Evolutionary conservation across 306 rosid species (phyloP), one percentile per base, ranked within the genome.

Genomic region (Castanea sativa): DNA sequence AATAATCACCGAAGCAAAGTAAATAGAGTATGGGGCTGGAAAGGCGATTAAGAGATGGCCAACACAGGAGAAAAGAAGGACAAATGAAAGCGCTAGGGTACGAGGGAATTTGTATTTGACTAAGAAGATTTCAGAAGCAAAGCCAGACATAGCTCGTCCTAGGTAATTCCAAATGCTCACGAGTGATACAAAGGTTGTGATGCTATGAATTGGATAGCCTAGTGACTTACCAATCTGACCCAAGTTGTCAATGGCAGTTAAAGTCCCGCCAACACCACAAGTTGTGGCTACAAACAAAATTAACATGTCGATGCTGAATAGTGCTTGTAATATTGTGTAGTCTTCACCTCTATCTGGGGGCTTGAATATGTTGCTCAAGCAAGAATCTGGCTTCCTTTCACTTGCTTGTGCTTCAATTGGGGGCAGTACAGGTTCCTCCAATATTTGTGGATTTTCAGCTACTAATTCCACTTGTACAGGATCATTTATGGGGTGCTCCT

Each of bases 141-240:
- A 90, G 5, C 94, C 94, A 0, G 91, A 33, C 1, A 68, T 21
- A 3, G 79, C 92, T 68, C 91, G 78, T 75, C 97, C 94, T 0
- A 90, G 78, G 30, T 88, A 92, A 71, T 92, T 92, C 97, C 97
- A 92, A 51, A 92, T 92, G 75, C 97, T 92, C 4, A 90, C 90
- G 0, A 90, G 88, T 12, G 97, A 88, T 33, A 92, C 86, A 61
- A 92, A 92, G 13, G 94, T 90, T 76, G 86, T 84, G 63, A 73
- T 87, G 76, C 91, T 90, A 5, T 73, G 74, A 1, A n/a, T 55
- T 6, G 90, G 89, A 78, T 92, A 92, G 15, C 94, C 88, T 8
- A 83, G 55, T 3, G 97, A 88, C 30, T 65, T 63, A 4, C 92
- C 97, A 9, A 92, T 92, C 57, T 92, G 97, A n/a, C 93, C 97